Evolutionary conservation across 768 basidiomycete genomes (phyloP).

Genomic region (Boletus insuetus): DNA sequence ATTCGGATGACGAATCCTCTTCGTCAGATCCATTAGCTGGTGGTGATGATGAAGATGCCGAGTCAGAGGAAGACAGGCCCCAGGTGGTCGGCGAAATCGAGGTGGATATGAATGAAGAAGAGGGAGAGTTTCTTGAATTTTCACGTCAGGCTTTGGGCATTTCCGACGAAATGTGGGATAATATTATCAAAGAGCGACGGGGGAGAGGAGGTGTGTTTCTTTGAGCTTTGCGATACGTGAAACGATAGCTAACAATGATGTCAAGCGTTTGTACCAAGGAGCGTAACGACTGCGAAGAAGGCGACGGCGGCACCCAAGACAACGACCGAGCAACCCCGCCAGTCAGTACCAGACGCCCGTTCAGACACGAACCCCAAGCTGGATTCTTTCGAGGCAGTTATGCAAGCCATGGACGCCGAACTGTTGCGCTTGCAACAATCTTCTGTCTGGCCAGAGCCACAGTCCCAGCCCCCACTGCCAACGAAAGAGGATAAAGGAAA

Average conservation of each 20-base stretch:
- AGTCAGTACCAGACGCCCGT: conserved; percentile 35
- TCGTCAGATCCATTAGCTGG: conserved; percentile 48
- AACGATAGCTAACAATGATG: conserved; percentile 5
- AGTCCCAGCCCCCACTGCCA: conserved; percentile 10
- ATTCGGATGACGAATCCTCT: conserved; percentile 87
- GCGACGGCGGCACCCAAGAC: conserved; percentile 1
- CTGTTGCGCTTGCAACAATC: conserved; percentile 48
- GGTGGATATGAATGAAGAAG: conserved; percentile 89
- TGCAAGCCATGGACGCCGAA: conserved; percentile 93
- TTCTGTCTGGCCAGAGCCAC: conserved; percentile 15
- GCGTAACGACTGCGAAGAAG: conserved; percentile 7
- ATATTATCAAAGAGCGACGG: conserved; percentile 78
- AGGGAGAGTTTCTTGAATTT: conserved; percentile 94
- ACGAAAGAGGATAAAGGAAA: conserved; percentile 50
- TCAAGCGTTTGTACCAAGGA: conserved; percentile 58
- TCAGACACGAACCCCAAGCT: conserved; percentile 64
- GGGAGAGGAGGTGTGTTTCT: conserved; percentile 71
- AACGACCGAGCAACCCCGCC: conserved; percentile 7
- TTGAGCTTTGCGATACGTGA: background rate
- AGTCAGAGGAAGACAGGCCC: conserved; percentile 79
- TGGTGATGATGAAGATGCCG: conserved; percentile 46
- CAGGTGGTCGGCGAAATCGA: conserved; percentile 82
- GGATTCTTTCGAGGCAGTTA: conserved; percentile 92
- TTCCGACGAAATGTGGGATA: conserved; percentile 80
- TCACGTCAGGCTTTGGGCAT: conserved; percentile 90